Base-by-base conservation (phyloP, 1,284 basidiomycete species). In the Fomes fomentarius region DNA sequence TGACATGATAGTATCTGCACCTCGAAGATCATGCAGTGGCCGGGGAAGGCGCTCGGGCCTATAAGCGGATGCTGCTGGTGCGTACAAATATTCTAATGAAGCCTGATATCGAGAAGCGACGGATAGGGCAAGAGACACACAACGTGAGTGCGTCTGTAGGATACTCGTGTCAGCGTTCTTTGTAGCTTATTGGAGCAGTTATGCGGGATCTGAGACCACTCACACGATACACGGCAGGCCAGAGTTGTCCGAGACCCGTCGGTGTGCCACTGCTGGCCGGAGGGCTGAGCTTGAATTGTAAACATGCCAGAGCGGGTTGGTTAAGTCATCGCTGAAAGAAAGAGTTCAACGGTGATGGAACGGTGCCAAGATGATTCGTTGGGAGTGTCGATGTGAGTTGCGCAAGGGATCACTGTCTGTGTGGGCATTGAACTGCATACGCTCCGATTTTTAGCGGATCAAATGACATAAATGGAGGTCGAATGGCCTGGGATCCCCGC, bases 1-100 rank as follows among this genome's bases (percentile, higher is more conserved):
- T 63, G 58, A 63, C 61, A 63, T 63, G 61, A 63, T 58, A 56
- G 47, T 46, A 30, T 51, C 51, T 53, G 61, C 50, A 57, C 54
- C 56, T 60, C 52, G 54, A 58, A 57, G 50, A 61, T 56, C 54
- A 61, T 57, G 50, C 42, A 57, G 52, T 53, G 43, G 44, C 19
- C 26, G n/a, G 45, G 49, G 49, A 25, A 55, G 54, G 30, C 60
- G 60, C 60, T 58, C 49, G 44, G 33, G 30, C 22, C 57, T 47
- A 48, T 56, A 47, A 56, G 47, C 49, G 60, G 60, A 31, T 28
- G 47, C 30, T 25, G 43, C 24, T 39, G 54, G 42, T 28, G 43
- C 35, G 52, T 42, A 21, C 42, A 54, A 61, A 58, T 52, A 47
- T 56, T 61, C 57, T 38, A 22, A 49, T 37, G 53, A 39, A 51